phyloP scores from a whole-genome alignment of 352 stramenopile genomes.

The Saprolegnia diclina region DNA sequence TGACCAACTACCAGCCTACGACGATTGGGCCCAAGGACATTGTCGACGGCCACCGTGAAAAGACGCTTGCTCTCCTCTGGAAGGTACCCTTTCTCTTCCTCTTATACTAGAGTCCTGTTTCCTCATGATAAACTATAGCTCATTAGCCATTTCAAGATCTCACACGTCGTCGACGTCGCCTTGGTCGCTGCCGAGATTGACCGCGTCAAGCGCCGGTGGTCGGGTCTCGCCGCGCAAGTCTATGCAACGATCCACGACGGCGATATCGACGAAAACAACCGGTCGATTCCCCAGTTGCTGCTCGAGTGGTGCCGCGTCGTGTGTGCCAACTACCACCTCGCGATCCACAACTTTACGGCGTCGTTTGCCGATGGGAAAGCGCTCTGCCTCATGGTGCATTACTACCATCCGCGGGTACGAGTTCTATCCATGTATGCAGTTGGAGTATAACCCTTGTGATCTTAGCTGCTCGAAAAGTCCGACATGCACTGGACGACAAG shows the following conservation, averaged over 20 bases:
- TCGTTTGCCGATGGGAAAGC: constrained; percentile 92
- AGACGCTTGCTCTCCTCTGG: constrained; percentile 94
- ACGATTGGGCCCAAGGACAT: constrained; percentile 88
- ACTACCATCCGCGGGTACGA: constrained; percentile 90
- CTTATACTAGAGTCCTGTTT: neutral
- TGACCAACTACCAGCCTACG: constrained; percentile 19
- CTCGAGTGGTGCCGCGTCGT: constrained; percentile 90
- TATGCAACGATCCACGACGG: neutral
- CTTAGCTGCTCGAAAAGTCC: constrained; percentile 33
- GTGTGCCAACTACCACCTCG: constrained; percentile 85
- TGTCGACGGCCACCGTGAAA: constrained; percentile 92
- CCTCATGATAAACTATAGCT: constrained; percentile 28
- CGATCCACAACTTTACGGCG: constrained; percentile 83
- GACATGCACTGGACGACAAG: constrained; percentile 52
- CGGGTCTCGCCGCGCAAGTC: neutral
- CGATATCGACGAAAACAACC: constrained; percentile 1
- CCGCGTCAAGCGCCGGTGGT: constrained; percentile 20
- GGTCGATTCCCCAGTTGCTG: constrained; percentile 56
- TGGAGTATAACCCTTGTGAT: neutral
- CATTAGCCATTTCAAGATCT: constrained; percentile 61
- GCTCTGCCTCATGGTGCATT: constrained; percentile 92
- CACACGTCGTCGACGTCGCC: constrained; percentile 38
- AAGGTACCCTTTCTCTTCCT: constrained; percentile 87
- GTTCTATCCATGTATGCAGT: neutral
- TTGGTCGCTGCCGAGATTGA: constrained; percentile 47